A percentile compares a stretch with the other conserved stretches of the same genome.
Conservation (phyloP, 129 eudicot species). For the Flaveria sonorensis region DNA sequence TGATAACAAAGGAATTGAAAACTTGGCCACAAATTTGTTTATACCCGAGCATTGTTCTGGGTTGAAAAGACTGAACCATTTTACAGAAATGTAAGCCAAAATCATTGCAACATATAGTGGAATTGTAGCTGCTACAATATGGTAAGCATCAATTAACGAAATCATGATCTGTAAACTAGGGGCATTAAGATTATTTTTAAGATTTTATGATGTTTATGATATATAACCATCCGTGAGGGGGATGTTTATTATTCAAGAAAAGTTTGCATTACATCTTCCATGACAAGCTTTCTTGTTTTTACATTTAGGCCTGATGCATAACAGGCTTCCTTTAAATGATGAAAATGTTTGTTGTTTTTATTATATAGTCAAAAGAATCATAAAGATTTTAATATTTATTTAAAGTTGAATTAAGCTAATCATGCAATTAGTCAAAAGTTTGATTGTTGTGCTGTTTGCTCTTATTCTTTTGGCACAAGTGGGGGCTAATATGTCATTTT, state of each 20-base stretch:
- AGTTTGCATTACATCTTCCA: conserved; percentile 39
- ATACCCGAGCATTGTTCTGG: conserved; percentile 71
- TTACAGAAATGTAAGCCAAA: conserved; percentile 58
- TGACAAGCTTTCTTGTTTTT: conserved; percentile 47
- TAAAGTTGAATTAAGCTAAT: conserved; percentile 30
- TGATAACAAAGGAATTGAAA: conserved; percentile 72
- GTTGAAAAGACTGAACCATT: conserved; percentile 64
- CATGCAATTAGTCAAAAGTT: conserved; percentile 43
- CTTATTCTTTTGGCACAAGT: conserved; percentile 44
- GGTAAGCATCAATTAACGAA: conserved; percentile 49
- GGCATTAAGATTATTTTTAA: neutral
- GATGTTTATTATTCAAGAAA: conserved; percentile 36
- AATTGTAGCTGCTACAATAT: conserved; percentile 52
- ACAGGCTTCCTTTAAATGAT: conserved; percentile 31
- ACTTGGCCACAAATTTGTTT: conserved; percentile 73
- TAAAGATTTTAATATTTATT: conserved; percentile 16
- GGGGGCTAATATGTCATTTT: conserved; percentile 22
- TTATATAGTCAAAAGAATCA: conserved; percentile 25
- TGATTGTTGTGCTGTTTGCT: conserved; percentile 34
- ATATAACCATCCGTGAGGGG: conserved; percentile 28
- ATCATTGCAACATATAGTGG: conserved; percentile 76
- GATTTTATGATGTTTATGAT: conserved; percentile 10
- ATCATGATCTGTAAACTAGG: conserved; percentile 45
- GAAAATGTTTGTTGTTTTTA: too few species aligned
- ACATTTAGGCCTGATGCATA: conserved; percentile 19